A percentile compares a stretch with the other conserved stretches of the same genome.
These are phyloP conservation scores for Trichodelitschia bisporula DNA, from an alignment of 495 filamentous ascomycete species.

Conservation along the genomic window DNA sequence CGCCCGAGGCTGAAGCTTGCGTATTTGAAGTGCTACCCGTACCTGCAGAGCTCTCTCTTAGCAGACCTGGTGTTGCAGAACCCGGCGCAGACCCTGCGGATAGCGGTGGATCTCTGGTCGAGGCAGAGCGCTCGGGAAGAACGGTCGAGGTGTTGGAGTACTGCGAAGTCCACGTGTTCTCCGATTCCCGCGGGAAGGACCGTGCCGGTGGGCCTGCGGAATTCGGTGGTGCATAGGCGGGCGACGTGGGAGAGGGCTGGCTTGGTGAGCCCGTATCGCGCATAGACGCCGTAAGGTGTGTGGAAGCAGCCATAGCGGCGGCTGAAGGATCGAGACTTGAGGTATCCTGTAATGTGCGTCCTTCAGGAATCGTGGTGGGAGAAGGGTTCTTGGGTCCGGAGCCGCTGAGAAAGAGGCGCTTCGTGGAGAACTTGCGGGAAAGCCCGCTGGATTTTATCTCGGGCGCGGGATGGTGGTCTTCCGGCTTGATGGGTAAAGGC, in stretches of 20 bases:
- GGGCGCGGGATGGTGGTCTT: conserved; percentile 19
- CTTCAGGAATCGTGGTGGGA: conserved; percentile 44
- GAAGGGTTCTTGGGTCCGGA: conserved; percentile 54
- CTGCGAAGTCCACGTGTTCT: no score
- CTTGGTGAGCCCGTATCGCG: conserved; percentile 25
- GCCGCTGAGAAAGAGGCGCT: conserved; percentile 71
- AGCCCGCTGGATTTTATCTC: conserved; percentile 20
- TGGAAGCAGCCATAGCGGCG: conserved; percentile 45
- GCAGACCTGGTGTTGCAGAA: conserved; percentile 14
- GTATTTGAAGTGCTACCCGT: no score
- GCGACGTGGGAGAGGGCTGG: conserved; percentile 68
- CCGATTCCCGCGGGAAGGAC: no score
- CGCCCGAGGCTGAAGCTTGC: no score
- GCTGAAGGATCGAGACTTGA: conserved; percentile 33
- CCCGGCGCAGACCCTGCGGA: conserved; percentile 17
- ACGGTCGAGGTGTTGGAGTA: no score
- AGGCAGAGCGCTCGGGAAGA: no score
- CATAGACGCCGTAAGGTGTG: conserved; percentile 41
- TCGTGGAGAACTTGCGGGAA: conserved; percentile 69
- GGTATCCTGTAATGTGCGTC: conserved; percentile 24
- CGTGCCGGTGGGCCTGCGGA: no score
- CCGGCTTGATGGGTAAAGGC: conserved; percentile 40
- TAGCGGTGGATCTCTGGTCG: no score
- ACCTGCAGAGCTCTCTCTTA: no score
- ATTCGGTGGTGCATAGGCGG: conserved; percentile 26